Conservation (phyloP, 1,284 basidiomycete genomes). For the Ceratobasidium sp. region DNA sequence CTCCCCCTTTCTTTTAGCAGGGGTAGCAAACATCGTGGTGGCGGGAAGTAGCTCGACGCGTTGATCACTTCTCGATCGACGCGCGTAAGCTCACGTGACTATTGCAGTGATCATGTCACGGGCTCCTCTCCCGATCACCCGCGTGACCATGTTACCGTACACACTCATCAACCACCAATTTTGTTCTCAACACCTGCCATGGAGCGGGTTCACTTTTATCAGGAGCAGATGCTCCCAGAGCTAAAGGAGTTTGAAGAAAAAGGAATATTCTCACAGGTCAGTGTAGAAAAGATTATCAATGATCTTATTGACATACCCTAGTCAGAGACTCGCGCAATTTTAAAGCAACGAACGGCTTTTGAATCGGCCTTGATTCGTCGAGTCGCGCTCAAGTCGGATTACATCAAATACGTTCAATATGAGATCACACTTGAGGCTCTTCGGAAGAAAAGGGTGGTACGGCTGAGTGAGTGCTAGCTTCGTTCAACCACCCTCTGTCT, state of each 20-base stretch:
- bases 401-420: conserved; percentile 91
- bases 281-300: conserved; percentile 50
- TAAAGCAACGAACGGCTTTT: conserved; percentile 86
- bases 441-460: conserved; percentile 78
- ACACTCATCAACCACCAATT: conserved; percentile 29
- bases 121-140: too few species aligned
- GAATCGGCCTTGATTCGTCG: conserved; percentile 88
- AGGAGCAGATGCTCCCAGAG: conserved; percentile 97
- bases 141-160: background rate
- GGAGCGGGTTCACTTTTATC: conserved; percentile 95
- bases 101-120: too few species aligned
- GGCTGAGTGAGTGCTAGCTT: conserved; percentile 72
- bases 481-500: background rate
- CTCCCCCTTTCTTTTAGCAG: conserved; percentile 34
- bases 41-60: conserved; percentile 27
- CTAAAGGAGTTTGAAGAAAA: conserved; percentile 94
- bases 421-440: conserved; percentile 91
- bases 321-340: conserved; percentile 87
- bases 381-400: conserved; percentile 89
- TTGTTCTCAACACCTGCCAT: conserved; percentile 62
- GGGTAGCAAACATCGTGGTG: conserved; percentile 38
- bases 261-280: conserved; percentile 86
- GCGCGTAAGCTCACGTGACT: conserved; percentile 12
- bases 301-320: conserved; percentile 55
- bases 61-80: background rate